These are phyloP conservation scores for Fusarium papillatum DNA, from an alignment of 2,329 filamentous ascomycete genomes.

Conservation along the genomic window DNA sequence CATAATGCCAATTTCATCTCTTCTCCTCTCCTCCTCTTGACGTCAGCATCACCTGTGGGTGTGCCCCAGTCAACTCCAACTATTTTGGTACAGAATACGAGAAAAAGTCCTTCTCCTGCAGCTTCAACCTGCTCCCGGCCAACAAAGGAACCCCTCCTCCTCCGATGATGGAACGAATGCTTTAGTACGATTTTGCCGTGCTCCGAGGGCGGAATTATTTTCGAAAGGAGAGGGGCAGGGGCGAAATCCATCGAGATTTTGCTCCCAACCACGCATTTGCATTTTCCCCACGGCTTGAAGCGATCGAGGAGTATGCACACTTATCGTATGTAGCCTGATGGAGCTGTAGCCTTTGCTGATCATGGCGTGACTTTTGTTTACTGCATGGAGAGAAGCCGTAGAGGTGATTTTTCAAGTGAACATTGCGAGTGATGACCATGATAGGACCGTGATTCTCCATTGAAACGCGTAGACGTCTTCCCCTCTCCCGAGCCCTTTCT, in stretches of 20 bases:
- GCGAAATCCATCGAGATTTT: not conserved
- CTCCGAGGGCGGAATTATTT: not conserved
- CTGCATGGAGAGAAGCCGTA: not conserved
- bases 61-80: not conserved
- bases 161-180: not conserved
- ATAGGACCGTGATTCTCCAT: not conserved
- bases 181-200: not conserved
- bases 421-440: not conserved
- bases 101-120: not conserved
- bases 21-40: not conserved
- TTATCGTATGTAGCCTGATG: not conserved
- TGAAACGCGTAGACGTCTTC: not conserved
- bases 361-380: not conserved
- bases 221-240: not conserved
- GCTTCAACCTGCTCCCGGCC: not conserved
- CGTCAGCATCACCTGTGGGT: not conserved
- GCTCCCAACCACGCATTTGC: not conserved
- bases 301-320: not conserved
- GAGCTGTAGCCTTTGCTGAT: not conserved
- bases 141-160: not conserved
- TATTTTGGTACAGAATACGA: conserved; percentile 1
- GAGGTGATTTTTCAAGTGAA: not conserved
- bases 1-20: not conserved
- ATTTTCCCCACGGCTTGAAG: not conserved
- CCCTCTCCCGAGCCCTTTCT: not conserved